Evolutionary conservation across 73 alveolate genomes (phyloP).

Genomic region (Paramecium biaurelia): DNA sequence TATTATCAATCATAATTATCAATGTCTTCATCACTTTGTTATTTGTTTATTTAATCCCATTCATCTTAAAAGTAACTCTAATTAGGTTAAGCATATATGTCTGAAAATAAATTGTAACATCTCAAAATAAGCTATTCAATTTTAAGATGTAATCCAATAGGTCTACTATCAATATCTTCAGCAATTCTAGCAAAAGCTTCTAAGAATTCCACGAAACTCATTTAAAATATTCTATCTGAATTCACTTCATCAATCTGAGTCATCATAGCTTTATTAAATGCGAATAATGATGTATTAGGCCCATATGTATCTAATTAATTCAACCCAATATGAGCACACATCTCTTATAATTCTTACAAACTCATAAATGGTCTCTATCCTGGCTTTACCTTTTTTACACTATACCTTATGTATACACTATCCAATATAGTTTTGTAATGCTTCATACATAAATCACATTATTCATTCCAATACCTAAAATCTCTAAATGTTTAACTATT

Average conservation of each 20-base stretch:
- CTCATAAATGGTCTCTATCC: constrained; percentile 75
- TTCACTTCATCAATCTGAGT: constrained; percentile 71
- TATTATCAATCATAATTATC: neutral
- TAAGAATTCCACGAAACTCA: neutral
- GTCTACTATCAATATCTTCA: constrained; percentile 19
- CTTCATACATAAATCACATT: constrained; percentile 17
- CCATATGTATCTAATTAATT: constrained; percentile 44
- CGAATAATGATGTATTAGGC: constrained; percentile 59
- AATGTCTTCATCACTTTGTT: neutral
- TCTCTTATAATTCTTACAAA: constrained; percentile 62
- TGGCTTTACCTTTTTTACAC: constrained; percentile 74
- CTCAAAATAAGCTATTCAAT: neutral
- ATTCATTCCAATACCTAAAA: neutral
- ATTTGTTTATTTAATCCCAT: neutral
- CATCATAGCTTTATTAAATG: constrained; percentile 74
- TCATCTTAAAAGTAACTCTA: neutral
- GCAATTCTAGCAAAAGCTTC: constrained; percentile 33
- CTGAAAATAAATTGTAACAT: neutral
- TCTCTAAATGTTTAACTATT: constrained; percentile 69
- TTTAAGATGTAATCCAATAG: constrained; percentile 23
- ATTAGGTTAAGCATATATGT: neutral
- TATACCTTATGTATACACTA: neutral
- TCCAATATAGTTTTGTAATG: neutral
- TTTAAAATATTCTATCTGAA: constrained; percentile 69
- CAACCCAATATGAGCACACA: constrained; percentile 52